These are phyloP conservation scores for Boletus reticulatus DNA, from an alignment of 768 basidiomycete genomes.

Conservation along the genomic window DNA sequence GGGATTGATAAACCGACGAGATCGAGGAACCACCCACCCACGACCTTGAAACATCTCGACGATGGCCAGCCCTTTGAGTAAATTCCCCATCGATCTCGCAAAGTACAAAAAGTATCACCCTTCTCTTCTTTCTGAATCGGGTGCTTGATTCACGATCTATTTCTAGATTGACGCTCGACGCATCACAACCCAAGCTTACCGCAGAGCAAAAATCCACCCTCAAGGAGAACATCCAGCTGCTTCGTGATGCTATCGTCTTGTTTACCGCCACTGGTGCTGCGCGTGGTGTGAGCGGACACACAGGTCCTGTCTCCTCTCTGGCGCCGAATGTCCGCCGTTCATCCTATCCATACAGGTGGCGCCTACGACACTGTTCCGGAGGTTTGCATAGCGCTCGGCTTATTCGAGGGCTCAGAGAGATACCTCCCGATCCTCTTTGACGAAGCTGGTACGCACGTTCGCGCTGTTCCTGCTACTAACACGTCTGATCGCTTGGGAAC, in stretches of 20 bases:
- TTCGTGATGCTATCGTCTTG: conserved; percentile 81
- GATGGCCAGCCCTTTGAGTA: conserved; percentile 40
- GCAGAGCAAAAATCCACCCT: conserved; percentile 59
- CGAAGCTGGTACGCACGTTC: conserved; percentile 63
- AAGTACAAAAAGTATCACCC: conserved; percentile 65
- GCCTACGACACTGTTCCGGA: conserved; percentile 82
- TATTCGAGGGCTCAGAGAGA: conserved; percentile 63
- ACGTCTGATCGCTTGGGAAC: background rate
- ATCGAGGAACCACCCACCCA: background rate
- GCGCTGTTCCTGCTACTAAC: background rate
- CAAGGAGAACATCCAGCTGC: conserved; percentile 69
- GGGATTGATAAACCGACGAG: conserved; percentile 19
- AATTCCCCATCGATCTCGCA: conserved; percentile 77
- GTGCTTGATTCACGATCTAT: conserved; percentile 1
- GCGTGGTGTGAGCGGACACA: conserved; percentile 84
- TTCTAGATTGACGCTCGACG: conserved; percentile 71
- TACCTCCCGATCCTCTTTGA: conserved; percentile 74
- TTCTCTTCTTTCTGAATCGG: background rate
- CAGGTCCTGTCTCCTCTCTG: conserved; percentile 41
- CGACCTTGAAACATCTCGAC: conserved; percentile 13
- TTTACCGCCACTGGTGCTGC: conserved; percentile 88
- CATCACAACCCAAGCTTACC: conserved; percentile 58
- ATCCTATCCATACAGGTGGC: conserved; percentile 41
- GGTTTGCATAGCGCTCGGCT: conserved; percentile 71
- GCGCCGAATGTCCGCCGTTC: background rate